These are phyloP conservation scores for Thalassiosira livingstoniorum DNA, from an alignment of 352 stramenopile genomes.

Conservation along the genomic window DNA sequence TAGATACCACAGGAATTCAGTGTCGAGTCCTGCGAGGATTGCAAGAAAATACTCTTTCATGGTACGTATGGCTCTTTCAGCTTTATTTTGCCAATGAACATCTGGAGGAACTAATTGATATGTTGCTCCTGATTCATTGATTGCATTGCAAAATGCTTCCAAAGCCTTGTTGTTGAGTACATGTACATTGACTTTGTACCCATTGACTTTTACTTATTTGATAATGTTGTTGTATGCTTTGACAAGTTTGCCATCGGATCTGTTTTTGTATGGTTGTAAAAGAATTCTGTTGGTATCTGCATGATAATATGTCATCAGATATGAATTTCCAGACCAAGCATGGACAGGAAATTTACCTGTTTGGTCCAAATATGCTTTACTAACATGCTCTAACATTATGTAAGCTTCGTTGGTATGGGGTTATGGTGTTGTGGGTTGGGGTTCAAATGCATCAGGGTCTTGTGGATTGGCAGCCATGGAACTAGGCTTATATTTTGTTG, in stretches of 20 bases:
- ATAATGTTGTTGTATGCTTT: conserved; percentile 24
- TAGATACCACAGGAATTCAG: conserved; percentile 37
- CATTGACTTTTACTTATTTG: conserved; percentile 16
- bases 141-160: conserved; percentile 22
- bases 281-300: conserved; percentile 64
- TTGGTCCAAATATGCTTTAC: no score
- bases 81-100: conserved; percentile 47
- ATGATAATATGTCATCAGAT: conserved; percentile 55
- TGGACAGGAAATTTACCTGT: conserved; percentile 42
- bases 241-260: conserved; percentile 21
- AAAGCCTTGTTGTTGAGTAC: conserved; percentile 61
- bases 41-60: conserved; percentile 67
- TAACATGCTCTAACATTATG: no score
- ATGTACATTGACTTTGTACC: conserved; percentile 28
- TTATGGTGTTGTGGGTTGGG: no score
- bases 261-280: conserved; percentile 42
- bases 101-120: conserved; percentile 56
- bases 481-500: no score
- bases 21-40: conserved; percentile 26
- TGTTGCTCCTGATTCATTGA: conserved; percentile 22
- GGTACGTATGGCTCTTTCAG: conserved; percentile 61
- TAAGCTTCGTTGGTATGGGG: no score
- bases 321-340: conserved; percentile 43
- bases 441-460: no score
- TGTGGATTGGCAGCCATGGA: no score